These are phyloP conservation scores for Naematelia encephala DNA, from an alignment of 768 basidiomycete genomes.

Conservation along the genomic window DNA sequence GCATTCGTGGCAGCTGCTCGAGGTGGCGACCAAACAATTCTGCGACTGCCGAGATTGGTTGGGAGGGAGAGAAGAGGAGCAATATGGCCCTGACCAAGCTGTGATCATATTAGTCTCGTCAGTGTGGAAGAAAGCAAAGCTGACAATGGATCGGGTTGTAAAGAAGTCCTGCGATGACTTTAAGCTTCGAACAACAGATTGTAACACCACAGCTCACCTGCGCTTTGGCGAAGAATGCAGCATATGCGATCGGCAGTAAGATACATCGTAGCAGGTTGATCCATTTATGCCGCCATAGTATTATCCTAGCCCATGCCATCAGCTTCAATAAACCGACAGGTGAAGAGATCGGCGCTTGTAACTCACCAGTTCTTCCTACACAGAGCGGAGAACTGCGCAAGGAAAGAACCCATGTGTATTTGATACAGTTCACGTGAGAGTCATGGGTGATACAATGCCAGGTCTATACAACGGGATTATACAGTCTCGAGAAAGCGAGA, in stretches of 20 bases:
- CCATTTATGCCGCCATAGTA: slow-evolving; percentile 34
- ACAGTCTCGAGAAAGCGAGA: background rate
- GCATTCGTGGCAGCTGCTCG: slow-evolving; percentile 58
- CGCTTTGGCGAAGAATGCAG: slow-evolving; percentile 39
- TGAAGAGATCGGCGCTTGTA: background rate
- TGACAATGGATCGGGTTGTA: slow-evolving; percentile 13
- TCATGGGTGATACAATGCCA: background rate
- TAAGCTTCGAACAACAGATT: slow-evolving; percentile 1
- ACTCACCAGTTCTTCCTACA: slow-evolving; percentile 35
- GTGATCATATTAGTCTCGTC: background rate
- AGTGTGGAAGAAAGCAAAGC: background rate
- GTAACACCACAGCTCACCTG: slow-evolving; percentile 14
- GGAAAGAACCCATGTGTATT: slow-evolving; percentile 18
- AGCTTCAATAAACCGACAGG: background rate
- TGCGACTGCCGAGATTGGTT: slow-evolving; percentile 12
- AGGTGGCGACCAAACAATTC: slow-evolving; percentile 61
- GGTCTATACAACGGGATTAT: background rate
- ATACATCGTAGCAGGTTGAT: slow-evolving; percentile 42
- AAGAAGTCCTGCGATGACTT: slow-evolving; percentile 19
- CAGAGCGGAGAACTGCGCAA: slow-evolving; percentile 25
- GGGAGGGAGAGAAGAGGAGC: slow-evolving; percentile 27
- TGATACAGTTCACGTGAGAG: background rate
- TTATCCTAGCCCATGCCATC: slow-evolving; percentile 26
- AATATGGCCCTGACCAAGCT: slow-evolving; percentile 43
- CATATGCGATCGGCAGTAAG: slow-evolving; percentile 41